Evolutionary conservation across 768 basidiomycete species (phyloP).

Genomic region (Collybiopsis confluens): DNA sequence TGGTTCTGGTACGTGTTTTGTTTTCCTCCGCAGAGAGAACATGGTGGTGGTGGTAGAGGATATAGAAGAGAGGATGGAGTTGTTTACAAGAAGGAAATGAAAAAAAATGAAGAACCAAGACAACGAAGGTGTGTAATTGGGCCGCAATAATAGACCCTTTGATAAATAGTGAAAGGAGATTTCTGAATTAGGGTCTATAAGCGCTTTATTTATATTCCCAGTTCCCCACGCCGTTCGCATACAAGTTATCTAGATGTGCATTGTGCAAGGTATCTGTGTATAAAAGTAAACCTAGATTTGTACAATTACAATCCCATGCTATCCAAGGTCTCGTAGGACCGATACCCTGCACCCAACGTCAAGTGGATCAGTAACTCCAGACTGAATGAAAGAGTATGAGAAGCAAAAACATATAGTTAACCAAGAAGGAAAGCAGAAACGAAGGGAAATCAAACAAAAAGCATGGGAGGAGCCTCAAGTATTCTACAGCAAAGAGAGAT

Average conservation of each 20-base stretch:
- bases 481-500: conserved; percentile 8
- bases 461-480: conserved; percentile 9
- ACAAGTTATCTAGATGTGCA: not conserved
- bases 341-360: conserved; percentile 4
- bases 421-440: conserved; percentile 12
- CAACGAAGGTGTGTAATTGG: not conserved
- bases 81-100: conserved; percentile 10
- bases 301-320: conserved; percentile 10
- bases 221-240: too few species aligned
- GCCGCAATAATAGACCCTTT: not conserved
- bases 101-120: conserved; percentile 16
- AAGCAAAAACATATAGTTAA: conserved; percentile 18
- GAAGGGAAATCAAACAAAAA: conserved; percentile 4
- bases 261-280: not conserved
- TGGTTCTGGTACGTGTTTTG: conserved; percentile 46
- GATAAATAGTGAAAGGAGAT: conserved; percentile 2
- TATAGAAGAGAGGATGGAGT: too few species aligned
- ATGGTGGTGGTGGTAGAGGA: conserved; percentile 31
- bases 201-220: not conserved
- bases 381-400: conserved; percentile 10
- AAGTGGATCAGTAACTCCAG: not conserved
- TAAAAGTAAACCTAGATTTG: not conserved
- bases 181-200: not conserved
- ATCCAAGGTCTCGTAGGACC: conserved; percentile 8
- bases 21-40: conserved; percentile 76